These are phyloP conservation scores for Globisporangium barbulae DNA, from an alignment of 352 stramenopile genomes.

Conservation along the genomic window DNA sequence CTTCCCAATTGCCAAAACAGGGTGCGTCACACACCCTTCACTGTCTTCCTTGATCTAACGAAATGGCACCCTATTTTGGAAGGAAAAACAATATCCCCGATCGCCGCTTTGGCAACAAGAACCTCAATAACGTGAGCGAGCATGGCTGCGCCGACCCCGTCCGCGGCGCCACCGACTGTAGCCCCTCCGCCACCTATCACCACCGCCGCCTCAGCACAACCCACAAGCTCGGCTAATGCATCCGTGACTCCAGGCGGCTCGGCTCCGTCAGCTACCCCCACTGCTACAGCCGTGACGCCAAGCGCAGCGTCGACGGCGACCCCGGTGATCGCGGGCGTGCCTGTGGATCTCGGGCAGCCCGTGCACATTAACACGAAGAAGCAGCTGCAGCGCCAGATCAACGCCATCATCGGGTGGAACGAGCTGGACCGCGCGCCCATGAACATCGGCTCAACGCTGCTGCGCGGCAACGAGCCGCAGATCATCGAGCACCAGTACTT, in stretches of 20 bases:
- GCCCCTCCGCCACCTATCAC: not conserved
- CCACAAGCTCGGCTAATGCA: not conserved
- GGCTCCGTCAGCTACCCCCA: not conserved
- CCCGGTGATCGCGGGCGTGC: slow-evolving; percentile 42
- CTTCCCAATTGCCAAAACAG: no score
- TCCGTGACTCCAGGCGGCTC: slow-evolving; percentile 1
- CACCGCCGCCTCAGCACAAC: not conserved
- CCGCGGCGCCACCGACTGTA: not conserved
- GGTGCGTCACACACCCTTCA: no score
- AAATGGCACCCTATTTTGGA: no score
- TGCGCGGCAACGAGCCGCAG: slow-evolving; percentile 70
- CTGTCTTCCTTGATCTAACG: no score
- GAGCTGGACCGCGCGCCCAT: slow-evolving; percentile 74
- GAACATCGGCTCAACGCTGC: slow-evolving; percentile 65
- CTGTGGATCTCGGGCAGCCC: slow-evolving; percentile 58
- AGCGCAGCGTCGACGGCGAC: slow-evolving; percentile 10
- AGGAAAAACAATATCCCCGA: no score
- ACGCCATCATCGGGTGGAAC: slow-evolving; percentile 76
- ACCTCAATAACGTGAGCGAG: not conserved
- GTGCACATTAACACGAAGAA: slow-evolving; percentile 75
- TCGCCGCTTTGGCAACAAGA: not conserved
- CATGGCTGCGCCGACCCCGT: slow-evolving; percentile 1
- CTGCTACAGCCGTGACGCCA: not conserved
- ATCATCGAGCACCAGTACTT: slow-evolving; percentile 83
- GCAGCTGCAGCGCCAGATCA: slow-evolving; percentile 80